These are phyloP conservation scores for Gossypium gossypioides DNA, from an alignment of 441 rosid species.

Conservation along the genomic window DNA sequence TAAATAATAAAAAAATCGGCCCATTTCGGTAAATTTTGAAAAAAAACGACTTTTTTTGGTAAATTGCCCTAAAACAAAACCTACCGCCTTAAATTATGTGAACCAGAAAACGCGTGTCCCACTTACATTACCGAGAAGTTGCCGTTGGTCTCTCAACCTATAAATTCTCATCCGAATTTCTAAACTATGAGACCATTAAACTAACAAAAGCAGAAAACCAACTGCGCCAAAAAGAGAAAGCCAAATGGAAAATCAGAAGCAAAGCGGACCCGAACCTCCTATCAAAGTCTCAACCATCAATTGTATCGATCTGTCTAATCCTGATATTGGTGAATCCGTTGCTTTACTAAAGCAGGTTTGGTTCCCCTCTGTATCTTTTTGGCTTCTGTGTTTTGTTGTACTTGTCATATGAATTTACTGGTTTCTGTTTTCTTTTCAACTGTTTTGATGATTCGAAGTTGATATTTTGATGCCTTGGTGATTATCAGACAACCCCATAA, in stretches of 20 bases:
- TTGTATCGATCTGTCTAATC: constrained; percentile 52
- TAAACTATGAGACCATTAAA: background rate
- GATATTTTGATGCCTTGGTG: background rate
- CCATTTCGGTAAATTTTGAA: too few species aligned
- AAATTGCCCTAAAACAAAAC: too few species aligned
- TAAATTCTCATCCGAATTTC: background rate
- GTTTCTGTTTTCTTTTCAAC: background rate
- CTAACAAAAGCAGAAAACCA: background rate
- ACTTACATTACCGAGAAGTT: too few species aligned
- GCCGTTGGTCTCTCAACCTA: background rate
- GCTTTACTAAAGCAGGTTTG: constrained; percentile 60
- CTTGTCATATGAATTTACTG: background rate
- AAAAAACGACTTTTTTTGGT: too few species aligned
- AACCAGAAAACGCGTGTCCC: background rate
- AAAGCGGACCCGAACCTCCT: constrained; percentile 17
- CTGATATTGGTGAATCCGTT: constrained; percentile 40
- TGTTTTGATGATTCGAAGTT: background rate
- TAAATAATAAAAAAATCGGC: too few species aligned
- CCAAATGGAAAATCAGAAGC: constrained; percentile 7
- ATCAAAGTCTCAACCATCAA: constrained; percentile 43
- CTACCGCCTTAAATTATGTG: background rate
- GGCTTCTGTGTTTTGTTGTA: background rate
- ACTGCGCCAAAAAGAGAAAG: background rate
- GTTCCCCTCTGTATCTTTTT: background rate
- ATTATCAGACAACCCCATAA: background rate